Evolutionary conservation across 108 stramenopile genomes (phyloP).

Genomic region (Cyclostephanos tholiformis): DNA sequence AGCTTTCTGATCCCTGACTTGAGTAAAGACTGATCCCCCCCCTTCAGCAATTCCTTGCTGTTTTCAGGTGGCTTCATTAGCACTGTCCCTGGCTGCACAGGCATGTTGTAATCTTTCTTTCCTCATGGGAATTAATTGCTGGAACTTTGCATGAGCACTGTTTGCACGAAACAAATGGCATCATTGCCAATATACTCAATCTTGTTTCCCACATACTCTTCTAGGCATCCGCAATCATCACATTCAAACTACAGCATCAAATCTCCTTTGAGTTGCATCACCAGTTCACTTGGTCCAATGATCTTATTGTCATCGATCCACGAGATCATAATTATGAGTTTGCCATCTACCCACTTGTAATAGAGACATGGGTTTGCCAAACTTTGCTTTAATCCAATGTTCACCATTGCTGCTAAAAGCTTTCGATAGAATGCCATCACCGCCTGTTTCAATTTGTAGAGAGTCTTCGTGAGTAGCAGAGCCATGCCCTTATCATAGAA

Average conservation of each 20-base stretch:
- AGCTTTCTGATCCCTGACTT: constrained; percentile 38
- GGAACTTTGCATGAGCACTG: constrained; percentile 50
- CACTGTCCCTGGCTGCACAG: constrained; percentile 22
- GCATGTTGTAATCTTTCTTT: constrained; percentile 8
- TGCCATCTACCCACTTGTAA: constrained; percentile 23
- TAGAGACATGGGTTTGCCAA: constrained; percentile 49
- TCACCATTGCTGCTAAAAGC: background rate
- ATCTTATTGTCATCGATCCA: constrained; percentile 34
- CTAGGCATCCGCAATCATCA: constrained; percentile 32
- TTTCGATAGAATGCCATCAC: constrained; percentile 28
- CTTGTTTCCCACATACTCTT: constrained; percentile 53
- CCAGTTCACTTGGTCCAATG: constrained; percentile 18
- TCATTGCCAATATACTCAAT: constrained; percentile 16
- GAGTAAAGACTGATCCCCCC: constrained; percentile 6
- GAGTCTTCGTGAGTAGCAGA: constrained; percentile 13
- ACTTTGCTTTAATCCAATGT: constrained; percentile 19
- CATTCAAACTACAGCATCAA: constrained; percentile 33
- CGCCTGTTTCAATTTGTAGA: constrained; percentile 50
- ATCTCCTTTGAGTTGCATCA: constrained; percentile 5
- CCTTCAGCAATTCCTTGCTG: background rate
- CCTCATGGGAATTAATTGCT: constrained; percentile 38
- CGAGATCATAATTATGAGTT: too few relatives aligned
- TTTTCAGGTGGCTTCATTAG: background rate
- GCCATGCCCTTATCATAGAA: constrained; percentile 20
- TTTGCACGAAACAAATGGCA: constrained; percentile 44